Evolutionary conservation across 148 eudicot genomes (phyloP).

Genomic region (Arbutus unedo): DNA sequence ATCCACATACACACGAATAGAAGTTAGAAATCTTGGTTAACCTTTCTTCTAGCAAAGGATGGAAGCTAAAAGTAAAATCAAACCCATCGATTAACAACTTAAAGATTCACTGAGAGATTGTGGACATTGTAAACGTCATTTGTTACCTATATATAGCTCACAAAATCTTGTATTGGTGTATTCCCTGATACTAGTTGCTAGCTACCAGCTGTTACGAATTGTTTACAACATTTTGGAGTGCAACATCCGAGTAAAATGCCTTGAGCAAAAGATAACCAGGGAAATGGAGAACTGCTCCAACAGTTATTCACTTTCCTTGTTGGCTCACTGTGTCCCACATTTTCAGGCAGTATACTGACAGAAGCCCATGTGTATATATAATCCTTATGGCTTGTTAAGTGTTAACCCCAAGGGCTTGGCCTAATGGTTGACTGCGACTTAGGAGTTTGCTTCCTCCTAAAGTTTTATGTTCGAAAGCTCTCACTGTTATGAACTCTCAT

Average conservation of each 20-base stretch:
- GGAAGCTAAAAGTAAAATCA: neutral
- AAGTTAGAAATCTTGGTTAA: constrained; percentile 9
- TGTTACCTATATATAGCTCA: too few species aligned
- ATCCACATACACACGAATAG: neutral
- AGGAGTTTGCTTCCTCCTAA: too few species aligned
- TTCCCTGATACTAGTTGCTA: neutral
- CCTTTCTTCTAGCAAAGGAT: neutral
- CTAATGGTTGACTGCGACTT: too few species aligned
- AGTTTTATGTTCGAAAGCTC: too few species aligned
- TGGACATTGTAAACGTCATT: neutral
- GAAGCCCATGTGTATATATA: too few species aligned
- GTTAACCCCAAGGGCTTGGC: too few species aligned
- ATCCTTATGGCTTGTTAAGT: too few species aligned
- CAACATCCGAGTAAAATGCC: neutral
- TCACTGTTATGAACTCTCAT: too few species aligned
- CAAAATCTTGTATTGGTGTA: too few species aligned
- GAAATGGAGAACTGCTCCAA: neutral
- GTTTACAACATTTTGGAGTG: neutral
- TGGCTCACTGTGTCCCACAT: neutral
- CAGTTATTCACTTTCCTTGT: neutral
- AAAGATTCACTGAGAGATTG: neutral
- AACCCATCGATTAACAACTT: neutral
- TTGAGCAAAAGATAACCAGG: neutral
- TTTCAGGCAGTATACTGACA: neutral
- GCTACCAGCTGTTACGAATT: neutral